Base-by-base conservation (phyloP, 495 filamentous ascomycete species). In the Aspergillus wentii region DNA sequence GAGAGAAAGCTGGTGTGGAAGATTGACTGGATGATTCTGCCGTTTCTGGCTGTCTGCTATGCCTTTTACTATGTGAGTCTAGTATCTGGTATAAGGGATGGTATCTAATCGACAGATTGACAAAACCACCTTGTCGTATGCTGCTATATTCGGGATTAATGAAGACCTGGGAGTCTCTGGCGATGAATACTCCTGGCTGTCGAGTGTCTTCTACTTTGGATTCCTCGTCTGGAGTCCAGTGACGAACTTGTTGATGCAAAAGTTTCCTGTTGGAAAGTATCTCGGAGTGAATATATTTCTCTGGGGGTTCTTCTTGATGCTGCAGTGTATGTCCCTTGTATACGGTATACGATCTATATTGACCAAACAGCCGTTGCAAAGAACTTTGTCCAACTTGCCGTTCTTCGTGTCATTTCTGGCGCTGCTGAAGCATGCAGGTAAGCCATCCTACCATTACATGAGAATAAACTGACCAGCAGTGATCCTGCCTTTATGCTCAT, bases 141-240 rank as follows among this genome's bases (percentile, higher is more conserved):
- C 72, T 4, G 68, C 73, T 5, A 69, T 79, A 17, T 79, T 80
- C 47, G 73, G 72, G 1, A 76, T 80, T 35, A 37, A 60, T 28
- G 55, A 72, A 8, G 71, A 45, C 51, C 35, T 70, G 16, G 39
- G 68, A 8, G 52, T 79, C 2, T 46, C 53, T 9, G 75, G 75
- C 6, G 49, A 57, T 0, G 56, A 78, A 27, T 78, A 79, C 32
- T 68, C 51, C 25, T 80, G 71, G 71, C 48, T 78, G 1, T 66
- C 60, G 7, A 64, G 57, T 19, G 56, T 76, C 5, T 80, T 78
- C 56, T 78, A 79, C 41, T 71, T 80, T 44, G 78, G 78, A 0
- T 80, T 69, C 35, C 45, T 82, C 9, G 58, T 37, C 8, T 66
- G 59, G 43, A 52, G 57, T 11, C 57, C 68, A 35, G 70, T 69